Evolutionary conservation across 345 rosid species (phyloP), one percentile per base, ranked within the genome.

Genomic region (Nephelium lappaceum): DNA sequence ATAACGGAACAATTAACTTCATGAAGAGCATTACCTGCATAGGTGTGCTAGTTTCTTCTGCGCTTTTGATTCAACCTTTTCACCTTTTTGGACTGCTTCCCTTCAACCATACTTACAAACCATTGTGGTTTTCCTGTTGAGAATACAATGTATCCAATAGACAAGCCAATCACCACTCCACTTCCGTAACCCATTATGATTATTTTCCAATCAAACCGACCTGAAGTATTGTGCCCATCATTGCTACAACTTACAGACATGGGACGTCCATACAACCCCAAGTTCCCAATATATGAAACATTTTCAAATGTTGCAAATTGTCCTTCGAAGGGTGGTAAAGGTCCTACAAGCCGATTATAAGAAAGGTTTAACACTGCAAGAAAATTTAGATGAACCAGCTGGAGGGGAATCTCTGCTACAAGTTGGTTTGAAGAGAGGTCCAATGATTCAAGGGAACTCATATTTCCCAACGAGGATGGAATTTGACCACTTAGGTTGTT

Each of bases 91-190:
- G 36, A 31, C 3, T 2, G 36, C 36, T 31, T 31, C 36, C 43
- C 60, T 24, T 70, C 80, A 27, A 68, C 67, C 74, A 70, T 15
- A 16, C 1, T 60, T 14, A 77, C 75, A 12, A 77, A 10, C 75
- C 80, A 77, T 39, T n/a, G 6, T 5, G 72, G 62, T n/a, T 31
- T 65, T 8, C 73, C 38, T 14, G 66, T 76, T 6, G 1, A 49
- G 21, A 78, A 78, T 15, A 70, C 76, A 62, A 78, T 60, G n/a
- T 31, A 78, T 61, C 76, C 71, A 38, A 71, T 1, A 0, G 38
- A 19, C 49, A 78, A 9, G 25, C 80, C 76, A 6, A 71, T 64
- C 4, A 49, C 63, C 2, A 19, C 3, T 31, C 80, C 76, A 60
- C 63, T 60, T 47, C 75, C 63, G 14, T 70, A 78, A 5, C 75